Conservation (phyloP, 2,329 filamentous ascomycete genomes). For the Talaromyces sp. region DNA sequence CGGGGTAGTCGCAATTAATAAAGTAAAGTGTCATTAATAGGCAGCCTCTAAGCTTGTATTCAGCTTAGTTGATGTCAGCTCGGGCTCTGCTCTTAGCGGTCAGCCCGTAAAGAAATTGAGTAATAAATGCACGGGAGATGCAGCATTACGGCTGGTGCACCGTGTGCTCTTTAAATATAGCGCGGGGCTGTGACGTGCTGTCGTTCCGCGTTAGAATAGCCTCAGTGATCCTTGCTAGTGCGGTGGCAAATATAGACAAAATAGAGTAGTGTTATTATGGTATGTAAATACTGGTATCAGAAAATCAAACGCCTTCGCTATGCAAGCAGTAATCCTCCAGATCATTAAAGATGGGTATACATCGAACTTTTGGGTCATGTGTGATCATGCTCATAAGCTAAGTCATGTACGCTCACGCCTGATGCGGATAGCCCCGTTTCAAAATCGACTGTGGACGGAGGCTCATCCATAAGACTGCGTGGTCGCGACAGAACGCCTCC, state of each 20-base stretch:
- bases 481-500: conserved; percentile 20
- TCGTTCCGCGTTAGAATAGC: neutral
- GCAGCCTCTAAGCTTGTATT: neutral
- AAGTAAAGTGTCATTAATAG: neutral
- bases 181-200: neutral
- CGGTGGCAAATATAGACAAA: neutral
- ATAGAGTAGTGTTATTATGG: neutral
- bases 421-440: neutral
- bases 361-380: neutral
- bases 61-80: neutral
- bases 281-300: neutral
- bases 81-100: neutral
- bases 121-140: neutral
- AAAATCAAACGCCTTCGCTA: neutral
- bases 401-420: conserved; percentile 11
- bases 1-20: neutral
- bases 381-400: conserved; percentile 9
- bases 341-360: neutral
- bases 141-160: neutral
- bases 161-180: neutral
- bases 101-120: neutral
- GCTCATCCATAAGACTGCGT: conserved; percentile 19
- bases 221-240: neutral
- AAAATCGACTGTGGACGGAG: neutral
- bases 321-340: neutral